These are phyloP conservation scores for Phytophthora ramorum DNA, from an alignment of 352 stramenopile genomes.

Conservation along the genomic window DNA sequence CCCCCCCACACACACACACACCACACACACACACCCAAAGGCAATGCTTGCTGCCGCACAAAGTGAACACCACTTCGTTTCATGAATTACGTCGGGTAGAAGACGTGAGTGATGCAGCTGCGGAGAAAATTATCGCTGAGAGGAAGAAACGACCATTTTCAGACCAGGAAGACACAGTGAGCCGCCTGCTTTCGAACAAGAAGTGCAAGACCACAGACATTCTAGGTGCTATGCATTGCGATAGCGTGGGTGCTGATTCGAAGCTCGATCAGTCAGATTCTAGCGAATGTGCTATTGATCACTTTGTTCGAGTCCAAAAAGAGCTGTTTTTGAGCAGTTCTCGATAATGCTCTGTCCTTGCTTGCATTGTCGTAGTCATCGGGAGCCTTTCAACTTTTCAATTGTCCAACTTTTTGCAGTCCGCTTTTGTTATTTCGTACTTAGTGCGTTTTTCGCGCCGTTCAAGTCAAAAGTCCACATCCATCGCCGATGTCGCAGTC, in stretches of 20 bases:
- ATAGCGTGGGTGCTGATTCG: background rate
- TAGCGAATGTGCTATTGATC: too few species aligned
- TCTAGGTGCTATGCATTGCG: background rate
- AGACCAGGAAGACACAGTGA: conserved; percentile 5
- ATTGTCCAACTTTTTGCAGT: too few species aligned
- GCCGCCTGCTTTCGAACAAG: background rate
- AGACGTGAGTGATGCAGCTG: conserved; percentile 1
- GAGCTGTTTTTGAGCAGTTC: too few species aligned
- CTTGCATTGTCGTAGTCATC: too few species aligned
- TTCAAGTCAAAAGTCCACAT: background rate
- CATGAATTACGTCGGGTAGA: conserved; percentile 2
- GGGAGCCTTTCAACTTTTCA: too few species aligned
- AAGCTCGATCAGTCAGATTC: too few species aligned
- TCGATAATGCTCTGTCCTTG: too few species aligned
- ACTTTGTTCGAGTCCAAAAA: too few species aligned
- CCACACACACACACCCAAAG: too few species aligned
- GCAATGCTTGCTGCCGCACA: too few species aligned
- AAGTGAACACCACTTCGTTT: conserved; percentile 3
- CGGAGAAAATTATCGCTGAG: background rate
- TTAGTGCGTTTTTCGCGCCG: background rate
- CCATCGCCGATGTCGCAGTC: background rate
- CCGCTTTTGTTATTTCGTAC: too few species aligned
- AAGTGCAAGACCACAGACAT: conserved; percentile 2
- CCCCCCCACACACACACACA: too few species aligned
- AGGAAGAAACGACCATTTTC: conserved; percentile 2